Evolutionary conservation across 2,329 filamentous ascomycete species (phyloP), one percentile per base, ranked within the genome.

Genomic region (Penicillium sp.): DNA sequence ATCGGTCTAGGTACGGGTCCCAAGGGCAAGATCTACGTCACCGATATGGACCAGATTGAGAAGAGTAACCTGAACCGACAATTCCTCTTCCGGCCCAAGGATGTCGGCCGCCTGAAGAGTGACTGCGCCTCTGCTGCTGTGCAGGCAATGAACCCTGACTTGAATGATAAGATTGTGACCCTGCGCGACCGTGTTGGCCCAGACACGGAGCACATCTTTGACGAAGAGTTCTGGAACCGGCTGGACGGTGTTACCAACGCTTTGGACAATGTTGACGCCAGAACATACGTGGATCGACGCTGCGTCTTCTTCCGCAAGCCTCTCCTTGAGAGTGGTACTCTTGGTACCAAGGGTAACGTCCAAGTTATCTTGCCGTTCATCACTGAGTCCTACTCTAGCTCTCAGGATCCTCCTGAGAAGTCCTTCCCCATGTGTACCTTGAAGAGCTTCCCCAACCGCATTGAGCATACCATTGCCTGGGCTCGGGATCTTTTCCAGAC

Each of bases 381-480:
- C 62, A 98, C 95, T 1, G 96, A 99, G 76, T 98, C 95, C 1
- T 99, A 99, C 80, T 97, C 95, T 1, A 91, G 88, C 69, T 98
- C 95, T 21, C 93, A 97, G 74, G 96, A 99, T 74, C 95, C 95
- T 1, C 95, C 95, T 0, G 96, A 99, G 82, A 92, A 97, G 79
- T 96, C 95, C 1, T 98, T 99, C 83, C 95, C 95, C 0, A 98
- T 98, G 93, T 99, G 95, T 76, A 98, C 95, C 5, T 84, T 99
- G 60, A 87, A 91, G 71, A 97, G 93, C 76, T 99, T 99, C 82
- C 95, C 95, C 57, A 99, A 99, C 82, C 89, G 89, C 69, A 99
- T 99, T 68, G 93, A 99, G 78, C 95, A 99, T 76, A 98, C 95
- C 0, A 99, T 99, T 74, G 95, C 95, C 3, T 99, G 95, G 95